Percentiles rank a stretch among this genome's conserved stretches.
These are phyloP conservation scores for Citrus glauca DNA, from an alignment of 345 rosid genomes.

Conservation along the genomic window DNA sequence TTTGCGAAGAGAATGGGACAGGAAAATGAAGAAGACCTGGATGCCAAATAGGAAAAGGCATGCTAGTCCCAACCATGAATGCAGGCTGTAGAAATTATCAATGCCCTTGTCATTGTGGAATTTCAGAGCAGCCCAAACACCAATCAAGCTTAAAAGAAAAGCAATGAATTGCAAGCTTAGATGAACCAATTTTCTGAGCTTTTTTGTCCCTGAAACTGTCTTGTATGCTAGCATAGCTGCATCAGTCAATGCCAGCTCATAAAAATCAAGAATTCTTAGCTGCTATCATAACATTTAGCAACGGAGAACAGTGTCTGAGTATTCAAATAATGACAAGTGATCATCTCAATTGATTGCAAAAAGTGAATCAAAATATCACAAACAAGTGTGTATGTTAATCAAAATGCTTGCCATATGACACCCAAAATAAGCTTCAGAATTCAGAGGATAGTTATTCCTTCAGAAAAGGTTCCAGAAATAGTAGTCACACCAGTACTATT, in stretches of 20 bases:
- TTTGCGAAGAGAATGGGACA: background rate
- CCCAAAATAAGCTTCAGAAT: background rate
- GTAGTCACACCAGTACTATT: background rate
- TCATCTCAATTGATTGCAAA: background rate
- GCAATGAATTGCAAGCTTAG: slow-evolving; percentile 65
- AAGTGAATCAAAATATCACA: background rate
- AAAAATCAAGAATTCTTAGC: background rate
- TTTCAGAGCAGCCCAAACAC: slow-evolving; percentile 87
- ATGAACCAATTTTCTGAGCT: slow-evolving; percentile 77
- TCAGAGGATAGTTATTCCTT: background rate
- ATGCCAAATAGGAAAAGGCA: slow-evolving; percentile 70
- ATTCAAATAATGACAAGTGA: background rate
- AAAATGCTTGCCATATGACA: background rate
- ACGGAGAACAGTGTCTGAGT: background rate
- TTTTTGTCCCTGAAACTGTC: slow-evolving; percentile 77
- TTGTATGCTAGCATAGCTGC: slow-evolving; percentile 92
- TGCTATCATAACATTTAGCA: background rate
- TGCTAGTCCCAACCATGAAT: slow-evolving; percentile 90
- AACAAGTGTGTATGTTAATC: background rate
- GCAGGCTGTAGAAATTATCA: slow-evolving; percentile 93
- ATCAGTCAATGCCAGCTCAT: slow-evolving; percentile 2
- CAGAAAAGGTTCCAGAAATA: background rate
- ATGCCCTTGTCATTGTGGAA: slow-evolving; percentile 94
- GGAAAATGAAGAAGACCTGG: slow-evolving; percentile 49
- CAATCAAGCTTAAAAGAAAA: slow-evolving; percentile 58